These are phyloP conservation scores for Lodderomyces pseudojiufengensis DNA, from an alignment of 1,139 yeast genomes.

Conservation along the genomic window DNA sequence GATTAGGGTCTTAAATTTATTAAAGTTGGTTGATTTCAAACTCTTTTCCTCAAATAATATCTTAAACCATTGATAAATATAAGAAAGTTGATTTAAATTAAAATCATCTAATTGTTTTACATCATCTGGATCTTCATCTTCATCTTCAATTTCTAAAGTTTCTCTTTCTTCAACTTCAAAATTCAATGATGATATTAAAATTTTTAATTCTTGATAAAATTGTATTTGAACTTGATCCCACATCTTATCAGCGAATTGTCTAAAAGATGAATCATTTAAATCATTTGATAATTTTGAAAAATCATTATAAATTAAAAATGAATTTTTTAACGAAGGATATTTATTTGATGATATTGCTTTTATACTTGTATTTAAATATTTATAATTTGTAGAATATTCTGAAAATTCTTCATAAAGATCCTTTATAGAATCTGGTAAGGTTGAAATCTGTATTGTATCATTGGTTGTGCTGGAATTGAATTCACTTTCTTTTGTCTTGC, in stretches of 20 bases:
- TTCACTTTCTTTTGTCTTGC: not conserved
- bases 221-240: slow-evolving; percentile 22
- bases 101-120: slow-evolving; percentile 18
- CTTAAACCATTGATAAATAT: slow-evolving; percentile 25
- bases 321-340: slow-evolving; percentile 31
- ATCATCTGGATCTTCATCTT: slow-evolving; percentile 6
- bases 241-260: slow-evolving; percentile 16
- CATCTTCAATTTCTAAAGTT: slow-evolving; percentile 9
- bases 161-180: slow-evolving; percentile 11
- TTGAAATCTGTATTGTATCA: slow-evolving; percentile 14
- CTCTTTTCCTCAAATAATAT: slow-evolving; percentile 20
- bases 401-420: slow-evolving; percentile 22
- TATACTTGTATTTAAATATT: slow-evolving; percentile 22
- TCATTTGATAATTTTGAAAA: slow-evolving; percentile 22
- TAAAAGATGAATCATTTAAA: slow-evolving; percentile 15
- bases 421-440: slow-evolving; percentile 20
- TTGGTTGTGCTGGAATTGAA: not conserved
- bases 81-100: slow-evolving; percentile 20
- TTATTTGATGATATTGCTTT: slow-evolving; percentile 29
- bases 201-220: slow-evolving; percentile 21
- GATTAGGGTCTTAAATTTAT: slow-evolving; percentile 26
- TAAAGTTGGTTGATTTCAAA: slow-evolving; percentile 25
- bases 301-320: slow-evolving; percentile 38
- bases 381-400: slow-evolving; percentile 11
- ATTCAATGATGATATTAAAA: slow-evolving; percentile 17